A percentile compares a stretch with the other conserved stretches of the same genome.
phyloP scores from a whole-genome alignment of 1,139 yeast genomes.

The Suhomyces bolitotheri region DNA sequence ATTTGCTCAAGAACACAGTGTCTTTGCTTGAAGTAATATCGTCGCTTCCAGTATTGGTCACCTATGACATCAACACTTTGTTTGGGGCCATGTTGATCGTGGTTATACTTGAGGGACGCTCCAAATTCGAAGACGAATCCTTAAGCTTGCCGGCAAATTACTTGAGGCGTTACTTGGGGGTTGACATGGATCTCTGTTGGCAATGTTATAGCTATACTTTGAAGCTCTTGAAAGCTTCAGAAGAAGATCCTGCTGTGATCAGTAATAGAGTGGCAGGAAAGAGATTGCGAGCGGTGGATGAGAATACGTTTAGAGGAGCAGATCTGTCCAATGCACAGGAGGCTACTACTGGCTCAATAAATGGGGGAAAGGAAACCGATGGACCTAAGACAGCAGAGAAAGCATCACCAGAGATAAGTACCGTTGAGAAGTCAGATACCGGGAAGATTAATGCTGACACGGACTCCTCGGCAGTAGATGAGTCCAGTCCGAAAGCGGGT shows the following conservation, averaged over 20 bases:
- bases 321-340: no score
- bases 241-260: constrained; percentile 30
- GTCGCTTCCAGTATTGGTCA: constrained; percentile 41
- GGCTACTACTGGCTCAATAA: no score
- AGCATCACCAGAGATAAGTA: no score
- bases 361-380: no score
- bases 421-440: no score
- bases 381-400: no score
- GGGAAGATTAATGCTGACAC: no score
- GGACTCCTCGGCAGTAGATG: no score
- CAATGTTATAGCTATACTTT: constrained; percentile 37
- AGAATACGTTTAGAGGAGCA: constrained; percentile 17
- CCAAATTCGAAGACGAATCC: constrained; percentile 18
- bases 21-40: constrained; percentile 43
- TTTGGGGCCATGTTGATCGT: constrained; percentile 38
- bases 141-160: constrained; percentile 28
- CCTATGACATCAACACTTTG: constrained; percentile 35
- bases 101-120: constrained; percentile 32
- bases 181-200: constrained; percentile 25
- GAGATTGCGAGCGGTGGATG: constrained; percentile 23
- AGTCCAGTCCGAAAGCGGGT: no score
- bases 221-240: constrained; percentile 29
- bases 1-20: constrained; percentile 36
- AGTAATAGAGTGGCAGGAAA: constrained; percentile 35
- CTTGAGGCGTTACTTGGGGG: constrained; percentile 21